Conservation (phyloP, 2,329 filamentous ascomycete species). For the Alternaria ventricosa region DNA sequence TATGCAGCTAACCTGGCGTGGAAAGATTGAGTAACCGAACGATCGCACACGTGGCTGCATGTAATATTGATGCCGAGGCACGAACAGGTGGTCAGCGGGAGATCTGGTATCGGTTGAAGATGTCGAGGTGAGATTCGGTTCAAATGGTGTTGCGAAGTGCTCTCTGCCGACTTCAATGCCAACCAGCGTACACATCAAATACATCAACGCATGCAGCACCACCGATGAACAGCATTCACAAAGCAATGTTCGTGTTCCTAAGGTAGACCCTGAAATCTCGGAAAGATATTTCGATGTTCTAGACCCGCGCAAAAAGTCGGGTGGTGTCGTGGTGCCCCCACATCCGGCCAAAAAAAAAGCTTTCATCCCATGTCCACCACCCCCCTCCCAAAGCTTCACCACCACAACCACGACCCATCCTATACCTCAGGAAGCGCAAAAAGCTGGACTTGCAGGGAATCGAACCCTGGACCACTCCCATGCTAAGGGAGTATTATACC, state of each 20-base stretch:
- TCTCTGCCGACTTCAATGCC: background rate
- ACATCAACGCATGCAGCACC: background rate
- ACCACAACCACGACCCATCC: too few species aligned
- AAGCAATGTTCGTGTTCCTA: background rate
- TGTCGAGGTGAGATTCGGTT: background rate
- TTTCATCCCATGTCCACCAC: too few species aligned
- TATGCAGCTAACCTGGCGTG: slow-evolving; percentile 21
- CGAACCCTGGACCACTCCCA: background rate
- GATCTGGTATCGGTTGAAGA: background rate
- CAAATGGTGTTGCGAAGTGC: background rate
- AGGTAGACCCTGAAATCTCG: background rate
- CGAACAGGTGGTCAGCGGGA: background rate
- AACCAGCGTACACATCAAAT: background rate
- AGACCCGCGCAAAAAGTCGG: background rate
- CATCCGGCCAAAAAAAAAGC: background rate
- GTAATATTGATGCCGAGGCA: slow-evolving; percentile 5
- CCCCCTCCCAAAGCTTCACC: too few species aligned
- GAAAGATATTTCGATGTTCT: background rate
- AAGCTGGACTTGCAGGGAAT: background rate
- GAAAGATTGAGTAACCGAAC: slow-evolving; percentile 23
- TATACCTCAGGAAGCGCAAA: background rate
- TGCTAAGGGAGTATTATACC: background rate
- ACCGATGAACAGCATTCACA: background rate
- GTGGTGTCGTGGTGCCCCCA: background rate
- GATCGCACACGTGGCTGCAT: slow-evolving; percentile 19